phyloP scores from a whole-genome alignment of 2,329 filamentous ascomycete genomes.

The Colletotrichum acutatum region DNA sequence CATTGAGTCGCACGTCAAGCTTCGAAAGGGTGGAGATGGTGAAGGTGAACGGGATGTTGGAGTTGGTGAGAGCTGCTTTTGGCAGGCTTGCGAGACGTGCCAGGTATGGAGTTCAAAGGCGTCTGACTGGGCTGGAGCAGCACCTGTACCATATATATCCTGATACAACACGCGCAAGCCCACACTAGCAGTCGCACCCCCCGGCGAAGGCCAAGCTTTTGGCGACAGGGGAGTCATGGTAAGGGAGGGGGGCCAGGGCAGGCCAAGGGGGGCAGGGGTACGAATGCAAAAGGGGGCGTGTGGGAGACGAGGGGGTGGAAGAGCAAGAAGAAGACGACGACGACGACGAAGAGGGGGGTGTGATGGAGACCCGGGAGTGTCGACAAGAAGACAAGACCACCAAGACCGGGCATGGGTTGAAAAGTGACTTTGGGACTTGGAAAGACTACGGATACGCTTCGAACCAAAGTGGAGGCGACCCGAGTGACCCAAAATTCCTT shows the following conservation, averaged over 20 bases:
- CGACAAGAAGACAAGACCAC: background rate
- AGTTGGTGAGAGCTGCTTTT: conserved; percentile 31
- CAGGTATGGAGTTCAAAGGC: conserved; percentile 37
- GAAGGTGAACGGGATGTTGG: conserved; percentile 12
- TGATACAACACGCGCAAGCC: conserved; percentile 38
- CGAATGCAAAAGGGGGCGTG: background rate
- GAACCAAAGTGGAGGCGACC: conserved; percentile 17
- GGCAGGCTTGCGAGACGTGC: conserved; percentile 43
- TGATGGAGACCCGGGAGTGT: background rate
- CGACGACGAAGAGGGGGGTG: background rate
- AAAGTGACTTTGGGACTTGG: conserved; percentile 26
- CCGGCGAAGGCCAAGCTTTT: conserved; percentile 33
- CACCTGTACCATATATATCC: conserved; percentile 39
- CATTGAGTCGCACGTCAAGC: conserved; percentile 33
- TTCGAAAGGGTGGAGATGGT: conserved; percentile 28
- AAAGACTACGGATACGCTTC: background rate
- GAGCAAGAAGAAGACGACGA: background rate
- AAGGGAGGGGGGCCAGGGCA: conserved; percentile 10
- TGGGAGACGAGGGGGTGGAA: background rate
- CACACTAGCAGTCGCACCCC: conserved; percentile 32
- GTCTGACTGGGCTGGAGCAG: conserved; percentile 35
- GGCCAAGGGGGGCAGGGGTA: conserved; percentile 1
- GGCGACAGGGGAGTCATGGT: conserved; percentile 31
- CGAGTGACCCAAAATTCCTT: conserved; percentile 30
- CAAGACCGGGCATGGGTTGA: background rate